Evolutionary conservation across 2,329 filamentous ascomycete species (phyloP).

Genomic region (Curvularia sp.): DNA sequence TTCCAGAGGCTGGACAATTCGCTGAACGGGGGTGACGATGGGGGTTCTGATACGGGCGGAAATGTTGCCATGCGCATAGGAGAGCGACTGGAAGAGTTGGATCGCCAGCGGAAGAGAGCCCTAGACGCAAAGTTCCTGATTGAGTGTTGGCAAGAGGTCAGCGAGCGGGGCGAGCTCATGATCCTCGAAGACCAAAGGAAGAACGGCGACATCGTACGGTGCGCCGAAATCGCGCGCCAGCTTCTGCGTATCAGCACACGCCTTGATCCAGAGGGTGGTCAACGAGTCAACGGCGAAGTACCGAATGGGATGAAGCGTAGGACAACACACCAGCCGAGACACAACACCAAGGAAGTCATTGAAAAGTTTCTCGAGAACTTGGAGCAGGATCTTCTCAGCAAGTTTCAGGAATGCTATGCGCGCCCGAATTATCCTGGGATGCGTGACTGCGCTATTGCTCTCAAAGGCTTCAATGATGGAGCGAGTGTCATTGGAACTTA

Average conservation of each 20-base stretch:
- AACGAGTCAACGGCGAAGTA: conserved; percentile 49
- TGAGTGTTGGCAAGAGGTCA: conserved; percentile 96
- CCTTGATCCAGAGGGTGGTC: conserved; percentile 74
- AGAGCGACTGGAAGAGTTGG: conserved; percentile 89
- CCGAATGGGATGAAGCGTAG: conserved; percentile 57
- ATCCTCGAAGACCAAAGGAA: conserved; percentile 88
- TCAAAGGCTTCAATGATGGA: conserved; percentile 95
- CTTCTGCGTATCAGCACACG: conserved; percentile 92
- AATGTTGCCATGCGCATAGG: conserved; percentile 95
- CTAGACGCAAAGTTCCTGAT: conserved; percentile 94
- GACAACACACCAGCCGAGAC: conserved; percentile 50
- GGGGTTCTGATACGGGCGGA: conserved; percentile 67
- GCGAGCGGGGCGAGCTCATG: conserved; percentile 83
- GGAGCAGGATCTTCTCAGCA: conserved; percentile 92
- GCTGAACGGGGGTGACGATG: conserved; percentile 70
- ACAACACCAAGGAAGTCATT: conserved; percentile 83
- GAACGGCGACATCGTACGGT: conserved; percentile 89
- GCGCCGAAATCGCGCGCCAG: conserved; percentile 91
- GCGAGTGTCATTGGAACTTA: conserved; percentile 94
- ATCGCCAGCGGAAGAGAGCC: conserved; percentile 86
- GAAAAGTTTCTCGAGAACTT: conserved; percentile 96
- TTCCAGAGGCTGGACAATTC: conserved; percentile 90
- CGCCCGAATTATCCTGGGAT: conserved; percentile 97
- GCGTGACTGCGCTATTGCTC: conserved; percentile 92
- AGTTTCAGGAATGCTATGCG: conserved; percentile 97